Evolutionary conservation across 371 early-diverging fungal genomes (phyloP), one percentile per base, ranked within the genome.

Genomic region (Zychaea mexicana): DNA sequence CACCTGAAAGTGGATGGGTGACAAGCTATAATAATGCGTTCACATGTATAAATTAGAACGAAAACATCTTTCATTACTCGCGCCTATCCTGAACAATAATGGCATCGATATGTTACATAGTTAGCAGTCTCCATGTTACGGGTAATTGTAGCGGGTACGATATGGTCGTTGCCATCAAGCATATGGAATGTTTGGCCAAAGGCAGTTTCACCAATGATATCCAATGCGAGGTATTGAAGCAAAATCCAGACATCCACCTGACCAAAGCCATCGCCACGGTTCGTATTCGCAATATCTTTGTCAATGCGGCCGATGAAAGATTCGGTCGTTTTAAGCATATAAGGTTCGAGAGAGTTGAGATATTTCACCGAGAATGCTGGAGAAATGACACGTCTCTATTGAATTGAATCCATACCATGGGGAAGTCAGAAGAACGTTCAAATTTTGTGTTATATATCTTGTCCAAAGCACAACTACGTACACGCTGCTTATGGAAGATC

Each of bases 141-240:
- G 15, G 17, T 42, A 42, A 42, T 42, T 12, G 42, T 15, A 3
- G 13, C n/a, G 4, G 42, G 42, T 12, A 42, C 42, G n/a, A 42
- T 6, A 15, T 81, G 75, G n/a, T 60, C 64, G 12, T 74, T 73
- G 6, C 67, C 61, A 26, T 78, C 72, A 12, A 86, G 55, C 74
- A 85, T 76, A 21, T 78, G 69, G 52, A 86, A 84, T 2, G 76
- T 64, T 24, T 70, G 61, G 1, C 85, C 82, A 65, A 86, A 65
- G 1, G 65, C 65, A 59, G 65, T 65, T 53, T 65, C 65, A 27
- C 59, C 85, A 62, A 84, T 79, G 8, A 85, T 67, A 69, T 86
- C 85, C 26, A 78, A 32, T 3, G 81, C 72, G 28, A 74, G 68
- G 30, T 70, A 64, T 31, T 80, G 76, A 19, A 74, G 38, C 15